Conservation (phyloP, 1,284 basidiomycete genomes). For the Athelia psychrophila region DNA sequence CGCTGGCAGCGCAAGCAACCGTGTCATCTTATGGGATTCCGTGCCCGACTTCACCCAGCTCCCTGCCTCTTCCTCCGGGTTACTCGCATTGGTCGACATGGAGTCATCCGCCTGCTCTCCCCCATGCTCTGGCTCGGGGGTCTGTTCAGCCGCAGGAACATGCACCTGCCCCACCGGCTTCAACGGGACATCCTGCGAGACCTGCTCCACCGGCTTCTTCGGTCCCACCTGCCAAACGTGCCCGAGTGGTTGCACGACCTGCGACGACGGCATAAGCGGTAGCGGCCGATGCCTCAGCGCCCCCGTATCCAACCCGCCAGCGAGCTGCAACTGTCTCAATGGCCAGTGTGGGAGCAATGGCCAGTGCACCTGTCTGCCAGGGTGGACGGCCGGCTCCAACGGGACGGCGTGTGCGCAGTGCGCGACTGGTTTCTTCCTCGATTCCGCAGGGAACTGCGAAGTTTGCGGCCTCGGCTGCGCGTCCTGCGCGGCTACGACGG, state of each 20-base stretch:
- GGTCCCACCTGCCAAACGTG: constrained; percentile 68
- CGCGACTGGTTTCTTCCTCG: constrained; percentile 69
- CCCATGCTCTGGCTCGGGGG: constrained; percentile 64
- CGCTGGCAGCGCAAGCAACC: constrained; percentile 42
- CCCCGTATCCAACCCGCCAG: constrained; percentile 47
- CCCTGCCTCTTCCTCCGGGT: constrained; percentile 39
- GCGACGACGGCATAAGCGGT: constrained; percentile 76
- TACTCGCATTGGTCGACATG: constrained; percentile 59
- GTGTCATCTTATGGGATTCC: constrained; percentile 73
- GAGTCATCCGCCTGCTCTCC: constrained; percentile 71
- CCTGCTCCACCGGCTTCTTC: constrained; percentile 69
- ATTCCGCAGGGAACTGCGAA: constrained; percentile 67
- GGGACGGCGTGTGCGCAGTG: constrained; percentile 75
- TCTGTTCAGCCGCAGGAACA: constrained; percentile 65
- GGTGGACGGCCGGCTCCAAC: constrained; percentile 68
- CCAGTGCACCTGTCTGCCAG: constrained; percentile 70
- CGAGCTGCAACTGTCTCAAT: constrained; percentile 75
- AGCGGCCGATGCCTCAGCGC: constrained; percentile 63
- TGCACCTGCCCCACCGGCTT: constrained; percentile 74
- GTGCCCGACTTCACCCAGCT: constrained; percentile 72
- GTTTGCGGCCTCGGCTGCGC: constrained; percentile 74
- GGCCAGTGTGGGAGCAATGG: constrained; percentile 66
- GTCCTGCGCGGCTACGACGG: constrained; percentile 62
- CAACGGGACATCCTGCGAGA: constrained; percentile 73
- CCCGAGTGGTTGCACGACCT: constrained; percentile 60